Evolutionary conservation across 2,329 filamentous ascomycete species (phyloP).

Genomic region (Tolypocladium paradoxum): DNA sequence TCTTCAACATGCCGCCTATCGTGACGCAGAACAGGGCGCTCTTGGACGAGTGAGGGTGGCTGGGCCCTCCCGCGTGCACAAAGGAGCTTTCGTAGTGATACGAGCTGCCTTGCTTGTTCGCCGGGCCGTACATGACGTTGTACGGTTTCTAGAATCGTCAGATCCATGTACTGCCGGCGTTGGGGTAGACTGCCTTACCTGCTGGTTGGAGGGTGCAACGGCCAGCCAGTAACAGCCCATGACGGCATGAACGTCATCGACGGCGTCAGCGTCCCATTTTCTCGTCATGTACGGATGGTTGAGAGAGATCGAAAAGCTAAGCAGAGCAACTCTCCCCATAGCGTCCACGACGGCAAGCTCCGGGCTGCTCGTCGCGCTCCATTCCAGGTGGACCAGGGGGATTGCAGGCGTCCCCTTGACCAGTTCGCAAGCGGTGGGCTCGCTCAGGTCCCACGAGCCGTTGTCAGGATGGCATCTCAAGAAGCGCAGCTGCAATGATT

Average conservation of each 20-base stretch:
- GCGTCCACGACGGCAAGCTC: conserved; percentile 80
- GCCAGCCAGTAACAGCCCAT: conserved; percentile 82
- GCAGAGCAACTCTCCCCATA: conserved; percentile 64
- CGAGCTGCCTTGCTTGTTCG: conserved; percentile 46
- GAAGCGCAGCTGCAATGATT: conserved; percentile 60
- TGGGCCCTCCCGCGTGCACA: conserved; percentile 57
- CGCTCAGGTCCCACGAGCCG: conserved; percentile 66
- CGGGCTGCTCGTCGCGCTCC: conserved; percentile 60
- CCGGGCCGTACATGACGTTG: conserved; percentile 46
- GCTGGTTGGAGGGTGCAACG: conserved; percentile 36
- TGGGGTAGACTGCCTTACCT: conserved; percentile 14
- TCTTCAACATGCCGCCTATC: conserved; percentile 58
- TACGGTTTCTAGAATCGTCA: conserved; percentile 24
- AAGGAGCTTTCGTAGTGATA: conserved; percentile 63
- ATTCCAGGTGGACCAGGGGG: conserved; percentile 69
- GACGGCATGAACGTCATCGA: conserved; percentile 65
- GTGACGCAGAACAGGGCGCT: conserved; percentile 70
- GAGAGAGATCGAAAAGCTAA: conserved; percentile 59
- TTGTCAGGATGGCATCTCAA: conserved; percentile 57
- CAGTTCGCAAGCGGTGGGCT: conserved; percentile 53
- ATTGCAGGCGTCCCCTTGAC: conserved; percentile 53
- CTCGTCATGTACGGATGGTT: conserved; percentile 58
- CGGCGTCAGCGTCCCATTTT: conserved; percentile 53
- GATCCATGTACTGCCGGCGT: background rate
- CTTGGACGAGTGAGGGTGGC: conserved; percentile 59